Evolutionary conservation across 768 basidiomycete genomes (phyloP).

Genomic region (Rhizopogon vulgaris): DNA sequence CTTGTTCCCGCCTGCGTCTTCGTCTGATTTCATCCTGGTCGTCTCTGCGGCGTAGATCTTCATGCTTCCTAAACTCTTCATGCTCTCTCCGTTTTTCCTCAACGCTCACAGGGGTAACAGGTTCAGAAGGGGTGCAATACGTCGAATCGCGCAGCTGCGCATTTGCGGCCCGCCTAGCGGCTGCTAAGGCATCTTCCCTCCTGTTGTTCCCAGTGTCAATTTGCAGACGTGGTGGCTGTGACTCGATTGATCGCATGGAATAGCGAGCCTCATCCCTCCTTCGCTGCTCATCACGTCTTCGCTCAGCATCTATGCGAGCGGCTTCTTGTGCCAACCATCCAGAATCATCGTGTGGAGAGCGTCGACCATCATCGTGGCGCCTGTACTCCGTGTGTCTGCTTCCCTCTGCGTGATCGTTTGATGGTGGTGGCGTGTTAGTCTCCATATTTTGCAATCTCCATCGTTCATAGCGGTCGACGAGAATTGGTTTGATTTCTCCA

Average conservation of each 20-base stretch:
- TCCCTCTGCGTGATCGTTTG: slow-evolving; percentile 10
- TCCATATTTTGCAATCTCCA: slow-evolving; percentile 47
- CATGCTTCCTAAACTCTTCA: slow-evolving; percentile 31
- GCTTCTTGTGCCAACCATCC: slow-evolving; percentile 27
- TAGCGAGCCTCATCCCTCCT: slow-evolving; percentile 34
- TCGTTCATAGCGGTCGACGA: slow-evolving; percentile 58
- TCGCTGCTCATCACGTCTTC: slow-evolving; percentile 30
- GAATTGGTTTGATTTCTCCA: slow-evolving; percentile 53
- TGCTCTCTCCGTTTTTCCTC: slow-evolving; percentile 22
- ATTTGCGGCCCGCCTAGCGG: slow-evolving; percentile 19
- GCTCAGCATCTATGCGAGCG: slow-evolving; percentile 24
- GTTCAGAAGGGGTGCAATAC: slow-evolving; percentile 17
- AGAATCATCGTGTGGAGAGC: slow-evolving; percentile 25
- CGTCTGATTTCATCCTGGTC: slow-evolving; percentile 42
- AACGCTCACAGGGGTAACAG: slow-evolving; percentile 21
- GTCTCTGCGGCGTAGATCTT: slow-evolving; percentile 38
- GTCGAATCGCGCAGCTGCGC: slow-evolving; percentile 16
- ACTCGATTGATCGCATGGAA: slow-evolving; percentile 5
- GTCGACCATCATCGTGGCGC: slow-evolving; percentile 11
- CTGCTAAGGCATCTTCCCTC: slow-evolving; percentile 24
- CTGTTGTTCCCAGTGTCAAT: slow-evolving; percentile 25
- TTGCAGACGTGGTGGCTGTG: slow-evolving; percentile 18
- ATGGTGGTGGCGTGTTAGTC: slow-evolving; percentile 10
- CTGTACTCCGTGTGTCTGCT: slow-evolving; percentile 18
- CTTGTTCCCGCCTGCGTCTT: slow-evolving; percentile 46